These are phyloP conservation scores for Cnidoscolus chayamansa DNA, from an alignment of 441 rosid genomes.

Conservation along the genomic window DNA sequence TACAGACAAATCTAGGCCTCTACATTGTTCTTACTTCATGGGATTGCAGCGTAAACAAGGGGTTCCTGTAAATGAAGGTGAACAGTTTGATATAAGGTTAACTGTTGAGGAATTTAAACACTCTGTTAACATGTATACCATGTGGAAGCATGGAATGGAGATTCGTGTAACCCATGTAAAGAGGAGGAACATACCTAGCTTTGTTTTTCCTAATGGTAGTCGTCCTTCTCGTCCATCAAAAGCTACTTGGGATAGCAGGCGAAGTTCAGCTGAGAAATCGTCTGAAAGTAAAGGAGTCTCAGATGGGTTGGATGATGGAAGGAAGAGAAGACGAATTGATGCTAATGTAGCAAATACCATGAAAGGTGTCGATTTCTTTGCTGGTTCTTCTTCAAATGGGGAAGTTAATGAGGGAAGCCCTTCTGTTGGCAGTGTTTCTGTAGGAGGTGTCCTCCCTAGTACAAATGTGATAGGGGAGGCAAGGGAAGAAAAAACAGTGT, in stretches of 20 bases:
- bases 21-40: constrained; percentile 80
- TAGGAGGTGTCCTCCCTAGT: constrained; percentile 30
- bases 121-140: constrained; percentile 54
- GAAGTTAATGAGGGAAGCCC: constrained; percentile 48
- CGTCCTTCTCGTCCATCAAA: constrained; percentile 70
- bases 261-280: constrained; percentile 33
- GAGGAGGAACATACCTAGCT: constrained; percentile 65
- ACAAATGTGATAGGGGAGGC: constrained; percentile 25
- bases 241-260: constrained; percentile 67
- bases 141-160: constrained; percentile 82
- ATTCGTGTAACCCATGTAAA: constrained; percentile 69
- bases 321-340: constrained; percentile 63
- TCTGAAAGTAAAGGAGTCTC: constrained; percentile 51
- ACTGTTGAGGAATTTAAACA: constrained; percentile 85
- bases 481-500: constrained; percentile 34
- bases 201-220: constrained; percentile 80
- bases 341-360: constrained; percentile 35
- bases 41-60: constrained; percentile 96
- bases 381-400: constrained; percentile 32
- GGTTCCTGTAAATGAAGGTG: constrained; percentile 69
- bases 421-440: constrained; percentile 39
- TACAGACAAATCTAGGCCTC: constrained; percentile 64
- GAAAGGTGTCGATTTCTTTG: constrained; percentile 30
- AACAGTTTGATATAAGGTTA: constrained; percentile 78
- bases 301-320: constrained; percentile 52